Conservation (phyloP, 2,329 filamentous ascomycete species). For the Fusarium globosum region DNA sequence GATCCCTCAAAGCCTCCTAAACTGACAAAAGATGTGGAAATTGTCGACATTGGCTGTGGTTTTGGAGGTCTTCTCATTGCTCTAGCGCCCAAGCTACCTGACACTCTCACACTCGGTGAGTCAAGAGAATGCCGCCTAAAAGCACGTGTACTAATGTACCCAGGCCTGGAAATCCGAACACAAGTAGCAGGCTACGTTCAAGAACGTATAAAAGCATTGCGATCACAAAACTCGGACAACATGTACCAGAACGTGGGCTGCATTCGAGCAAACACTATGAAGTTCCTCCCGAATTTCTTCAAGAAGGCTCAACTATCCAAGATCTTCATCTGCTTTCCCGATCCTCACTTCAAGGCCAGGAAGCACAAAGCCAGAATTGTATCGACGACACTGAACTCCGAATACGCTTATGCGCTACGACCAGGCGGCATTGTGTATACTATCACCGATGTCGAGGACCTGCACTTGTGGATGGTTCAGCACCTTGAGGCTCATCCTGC, state of each 20-base stretch:
- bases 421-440: constrained; percentile 93
- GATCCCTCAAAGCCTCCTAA: constrained; percentile 43
- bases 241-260: constrained; percentile 89
- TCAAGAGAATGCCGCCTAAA: constrained; percentile 5
- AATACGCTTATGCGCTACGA: constrained; percentile 88
- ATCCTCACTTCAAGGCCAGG: constrained; percentile 96
- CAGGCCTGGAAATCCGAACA: constrained; percentile 90
- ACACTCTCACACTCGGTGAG: constrained; percentile 84
- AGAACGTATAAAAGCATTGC: constrained; percentile 85
- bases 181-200: constrained; percentile 93
- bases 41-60: constrained; percentile 97
- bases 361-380: constrained; percentile 99
- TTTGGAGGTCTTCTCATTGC: constrained; percentile 93
- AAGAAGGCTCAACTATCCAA: constrained; percentile 81
- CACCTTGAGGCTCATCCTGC: constrained; percentile 83
- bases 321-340: constrained; percentile 98
- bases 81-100: constrained; percentile 81
- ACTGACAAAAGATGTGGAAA: constrained; percentile 76
- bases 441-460: constrained; percentile 95
- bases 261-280: constrained; percentile 96
- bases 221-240: constrained; percentile 68
- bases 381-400: constrained; percentile 85
- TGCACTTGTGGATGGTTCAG: constrained; percentile 92
- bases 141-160: constrained; percentile 7
- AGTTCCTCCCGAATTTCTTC: constrained; percentile 99